These are phyloP conservation scores for Saitozyma podzolica DNA, from an alignment of 768 basidiomycete species.

Conservation along the genomic window DNA sequence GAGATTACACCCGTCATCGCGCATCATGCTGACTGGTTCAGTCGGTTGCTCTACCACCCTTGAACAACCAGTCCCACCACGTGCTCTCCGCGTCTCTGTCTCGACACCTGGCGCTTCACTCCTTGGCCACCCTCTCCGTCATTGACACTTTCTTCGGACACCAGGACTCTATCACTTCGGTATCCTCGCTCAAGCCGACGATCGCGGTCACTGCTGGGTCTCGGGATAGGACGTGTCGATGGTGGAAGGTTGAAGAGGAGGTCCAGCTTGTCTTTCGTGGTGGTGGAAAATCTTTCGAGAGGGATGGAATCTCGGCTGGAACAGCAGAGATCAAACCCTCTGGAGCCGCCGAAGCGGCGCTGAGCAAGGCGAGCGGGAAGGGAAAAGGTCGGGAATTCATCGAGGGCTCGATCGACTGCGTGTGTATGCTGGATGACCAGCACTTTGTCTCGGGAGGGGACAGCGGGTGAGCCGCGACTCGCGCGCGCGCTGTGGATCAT, in stretches of 20 bases:
- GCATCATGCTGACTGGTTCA: constrained; percentile 53
- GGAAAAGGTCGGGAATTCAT: constrained; percentile 62
- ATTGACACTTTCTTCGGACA: constrained; percentile 97
- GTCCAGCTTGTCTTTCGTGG: constrained; percentile 94
- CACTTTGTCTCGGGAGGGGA: constrained; percentile 93
- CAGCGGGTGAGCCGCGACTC: constrained; percentile 70
- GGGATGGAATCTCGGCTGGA: constrained; percentile 59
- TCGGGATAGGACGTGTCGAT: constrained; percentile 85
- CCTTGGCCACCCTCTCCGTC: constrained; percentile 72
- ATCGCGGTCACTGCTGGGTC: constrained; percentile 83
- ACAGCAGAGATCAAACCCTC: constrained; percentile 40
- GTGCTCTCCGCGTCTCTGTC: constrained; percentile 82
- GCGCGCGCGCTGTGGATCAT: neutral
- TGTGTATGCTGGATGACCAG: constrained; percentile 92
- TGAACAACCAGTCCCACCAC: constrained; percentile 60
- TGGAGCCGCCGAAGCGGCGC: constrained; percentile 38
- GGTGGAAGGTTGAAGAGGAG: constrained; percentile 96
- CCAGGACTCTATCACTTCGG: constrained; percentile 75
- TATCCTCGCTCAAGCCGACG: constrained; percentile 81
- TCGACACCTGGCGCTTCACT: constrained; percentile 61
- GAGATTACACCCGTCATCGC: neutral
- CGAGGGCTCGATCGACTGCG: constrained; percentile 88
- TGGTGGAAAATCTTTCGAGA: constrained; percentile 72
- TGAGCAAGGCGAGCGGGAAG: constrained; percentile 19
- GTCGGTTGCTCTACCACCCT: constrained; percentile 74